Evolutionary conservation across 306 rosid species (phyloP), one percentile per base, ranked within the genome.

Genomic region (Malus sieversii): DNA sequence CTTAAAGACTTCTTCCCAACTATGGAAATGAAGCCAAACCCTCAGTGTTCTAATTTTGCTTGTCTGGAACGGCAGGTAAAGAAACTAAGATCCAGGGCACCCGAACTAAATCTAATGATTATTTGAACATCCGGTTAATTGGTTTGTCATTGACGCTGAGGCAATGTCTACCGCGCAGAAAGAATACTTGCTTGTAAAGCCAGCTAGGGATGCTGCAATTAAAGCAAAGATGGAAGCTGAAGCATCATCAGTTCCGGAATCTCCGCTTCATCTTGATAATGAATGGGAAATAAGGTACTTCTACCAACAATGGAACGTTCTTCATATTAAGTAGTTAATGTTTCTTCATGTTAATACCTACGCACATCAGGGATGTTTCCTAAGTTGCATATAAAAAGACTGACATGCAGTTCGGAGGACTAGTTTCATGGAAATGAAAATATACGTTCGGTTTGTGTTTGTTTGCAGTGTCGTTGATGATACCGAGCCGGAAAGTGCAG

Each of bases 11-110:
- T 75, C 80, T 95, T 95, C 82, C 99, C 99, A 57, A 95, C 97
- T 58, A 92, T 95, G 99, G 90, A 90, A 87, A 95, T 95, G 99
- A 95, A 84, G 89, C 99, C 99, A 68, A 95, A 95, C 66, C 97
- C 97, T 88, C 97, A 95, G 80, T 95, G 99, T 84, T 90, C 97
- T 78, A 95, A 95, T 80, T 83, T 30, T 68, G 88, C 91, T 84
- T 95, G 99, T 88, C 81, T 89, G 69, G 77, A 86, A 79, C 82
- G 97, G 80, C 99, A 95, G 91, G 99, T 89, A 83, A 85, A 23
- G 9, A 22, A 51, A 76, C 78, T 79, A n/a, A 19, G 12, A 64
- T 20, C 72, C 46, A 63, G 81, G 42, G 70, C 71, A 55, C 66
- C 20, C 3, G 22, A 60, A 71, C 25, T 63, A 65, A 71, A 80